Conservation (phyloP, 768 basidiomycete genomes). For the Russula lepida region DNA sequence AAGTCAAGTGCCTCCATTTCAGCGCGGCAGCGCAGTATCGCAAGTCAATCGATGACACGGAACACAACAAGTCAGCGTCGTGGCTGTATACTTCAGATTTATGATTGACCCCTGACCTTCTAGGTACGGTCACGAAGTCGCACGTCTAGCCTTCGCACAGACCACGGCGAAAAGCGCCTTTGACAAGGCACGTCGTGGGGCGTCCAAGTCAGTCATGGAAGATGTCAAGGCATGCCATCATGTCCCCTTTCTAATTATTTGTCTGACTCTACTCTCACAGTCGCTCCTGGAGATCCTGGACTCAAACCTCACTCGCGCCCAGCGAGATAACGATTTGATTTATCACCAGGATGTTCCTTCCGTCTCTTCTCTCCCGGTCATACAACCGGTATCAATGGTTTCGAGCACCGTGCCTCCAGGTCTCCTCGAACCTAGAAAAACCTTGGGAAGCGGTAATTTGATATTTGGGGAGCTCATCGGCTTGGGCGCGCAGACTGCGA, state of each 20-base stretch:
- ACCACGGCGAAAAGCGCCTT: slow-evolving; percentile 60
- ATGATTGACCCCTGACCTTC: slow-evolving; percentile 9
- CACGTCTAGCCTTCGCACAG: slow-evolving; percentile 64
- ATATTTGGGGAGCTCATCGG: slow-evolving; percentile 70
- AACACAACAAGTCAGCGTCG: slow-evolving; percentile 50
- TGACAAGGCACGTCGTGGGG: slow-evolving; percentile 53
- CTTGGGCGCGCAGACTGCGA: slow-evolving; percentile 83
- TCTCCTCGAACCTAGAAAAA: slow-evolving; percentile 48
- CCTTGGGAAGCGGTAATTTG: slow-evolving; percentile 44
- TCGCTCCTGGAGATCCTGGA: slow-evolving; percentile 67
- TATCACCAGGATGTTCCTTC: slow-evolving; percentile 87
- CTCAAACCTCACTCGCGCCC: slow-evolving; percentile 58
- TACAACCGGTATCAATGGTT: slow-evolving; percentile 60
- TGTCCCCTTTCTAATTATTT: background rate
- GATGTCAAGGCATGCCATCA: slow-evolving; percentile 61
- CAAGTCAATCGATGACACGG: slow-evolving; percentile 83
- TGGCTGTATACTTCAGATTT: background rate
- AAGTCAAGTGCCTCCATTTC: slow-evolving; percentile 81
- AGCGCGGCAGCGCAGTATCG: slow-evolving; percentile 82
- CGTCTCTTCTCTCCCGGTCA: slow-evolving; percentile 51
- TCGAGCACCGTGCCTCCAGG: slow-evolving; percentile 48
- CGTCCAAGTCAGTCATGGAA: slow-evolving; percentile 55
- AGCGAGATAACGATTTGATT: slow-evolving; percentile 90
- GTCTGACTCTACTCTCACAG: slow-evolving; percentile 32
- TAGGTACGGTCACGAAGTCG: slow-evolving; percentile 86